A percentile compares a stretch with the other conserved stretches of the same genome.
These are phyloP conservation scores for Russula earlei DNA, from an alignment of 768 basidiomycete genomes.

Conservation along the genomic window DNA sequence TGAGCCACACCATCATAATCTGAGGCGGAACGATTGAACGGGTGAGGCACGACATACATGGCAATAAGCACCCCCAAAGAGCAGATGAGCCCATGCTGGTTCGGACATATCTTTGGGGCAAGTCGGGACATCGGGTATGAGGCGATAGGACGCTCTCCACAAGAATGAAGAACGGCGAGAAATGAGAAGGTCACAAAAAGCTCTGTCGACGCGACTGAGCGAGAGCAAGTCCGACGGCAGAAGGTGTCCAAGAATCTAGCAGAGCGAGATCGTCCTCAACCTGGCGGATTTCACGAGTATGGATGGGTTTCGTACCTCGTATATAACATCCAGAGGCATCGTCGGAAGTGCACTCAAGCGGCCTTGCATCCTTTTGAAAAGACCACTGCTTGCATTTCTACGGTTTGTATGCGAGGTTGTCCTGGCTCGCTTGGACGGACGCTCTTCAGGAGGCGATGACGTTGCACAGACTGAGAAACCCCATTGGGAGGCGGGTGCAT, in stretches of 20 bases:
- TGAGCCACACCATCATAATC: not conserved
- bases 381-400: not conserved
- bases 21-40: not conserved
- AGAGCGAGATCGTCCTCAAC: not conserved
- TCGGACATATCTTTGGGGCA: constrained; percentile 13
- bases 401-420: not conserved
- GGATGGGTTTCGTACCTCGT: constrained; percentile 19
- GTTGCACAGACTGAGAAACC: not conserved
- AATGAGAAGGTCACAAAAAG: constrained; percentile 25
- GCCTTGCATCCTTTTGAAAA: constrained; percentile 1
- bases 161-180: constrained; percentile 18
- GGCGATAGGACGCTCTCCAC: constrained; percentile 21
- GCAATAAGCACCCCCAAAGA: constrained; percentile 12
- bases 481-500: not conserved
- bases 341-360: constrained; percentile 15
- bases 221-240: constrained; percentile 26
- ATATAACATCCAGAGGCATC: constrained; percentile 25
- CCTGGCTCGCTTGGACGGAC: not conserved
- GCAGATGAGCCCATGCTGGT: constrained; percentile 14
- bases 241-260: constrained; percentile 27
- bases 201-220: constrained; percentile 25
- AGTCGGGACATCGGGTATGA: not conserved
- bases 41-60: not conserved
- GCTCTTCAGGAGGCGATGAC: not conserved
- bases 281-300: not conserved